Percentiles rank a stretch among this genome's conserved stretches.
Evolutionary conservation across 2,329 filamentous ascomycete species (phyloP).

Genomic region (Arachnopeziza araneosa): DNA sequence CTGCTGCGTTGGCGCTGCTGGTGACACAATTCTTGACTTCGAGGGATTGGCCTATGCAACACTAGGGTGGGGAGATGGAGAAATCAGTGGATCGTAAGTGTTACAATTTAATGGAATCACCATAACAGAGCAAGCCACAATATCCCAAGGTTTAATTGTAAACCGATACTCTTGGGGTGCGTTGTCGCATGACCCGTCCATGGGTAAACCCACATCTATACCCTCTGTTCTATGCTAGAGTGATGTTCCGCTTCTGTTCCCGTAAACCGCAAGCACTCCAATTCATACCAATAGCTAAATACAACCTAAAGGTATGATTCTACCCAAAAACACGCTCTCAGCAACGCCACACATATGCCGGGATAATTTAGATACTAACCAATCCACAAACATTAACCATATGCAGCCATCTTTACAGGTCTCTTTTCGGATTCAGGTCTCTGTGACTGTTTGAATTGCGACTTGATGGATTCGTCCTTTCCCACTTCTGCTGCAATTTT

Average conservation of each 20-base stretch:
- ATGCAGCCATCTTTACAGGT: constrained; percentile 42
- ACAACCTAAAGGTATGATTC: neutral
- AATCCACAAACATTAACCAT: constrained; percentile 32
- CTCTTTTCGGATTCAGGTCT: constrained; percentile 40
- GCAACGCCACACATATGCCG: constrained; percentile 4
- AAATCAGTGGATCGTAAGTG: neutral
- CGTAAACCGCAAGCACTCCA: neutral
- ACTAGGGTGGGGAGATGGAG: too few relatives aligned
- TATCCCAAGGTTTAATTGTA: neutral
- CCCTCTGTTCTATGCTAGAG: neutral
- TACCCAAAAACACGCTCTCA: neutral
- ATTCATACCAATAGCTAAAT: neutral
- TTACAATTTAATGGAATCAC: neutral
- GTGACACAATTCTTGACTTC: too few relatives aligned
- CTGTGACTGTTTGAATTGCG: neutral
- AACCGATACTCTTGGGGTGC: neutral
- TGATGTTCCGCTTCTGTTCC: neutral
- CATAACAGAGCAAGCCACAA: neutral
- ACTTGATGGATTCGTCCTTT: constrained; percentile 7
- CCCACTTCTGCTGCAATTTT: constrained; percentile 19
- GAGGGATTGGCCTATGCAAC: too few relatives aligned
- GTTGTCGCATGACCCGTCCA: too few relatives aligned
- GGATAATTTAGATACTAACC: neutral
- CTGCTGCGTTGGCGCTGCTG: too few relatives aligned
- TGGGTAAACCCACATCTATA: neutral